Conservation (phyloP, 1,284 basidiomycete genomes). For the Boletus sp. region DNA sequence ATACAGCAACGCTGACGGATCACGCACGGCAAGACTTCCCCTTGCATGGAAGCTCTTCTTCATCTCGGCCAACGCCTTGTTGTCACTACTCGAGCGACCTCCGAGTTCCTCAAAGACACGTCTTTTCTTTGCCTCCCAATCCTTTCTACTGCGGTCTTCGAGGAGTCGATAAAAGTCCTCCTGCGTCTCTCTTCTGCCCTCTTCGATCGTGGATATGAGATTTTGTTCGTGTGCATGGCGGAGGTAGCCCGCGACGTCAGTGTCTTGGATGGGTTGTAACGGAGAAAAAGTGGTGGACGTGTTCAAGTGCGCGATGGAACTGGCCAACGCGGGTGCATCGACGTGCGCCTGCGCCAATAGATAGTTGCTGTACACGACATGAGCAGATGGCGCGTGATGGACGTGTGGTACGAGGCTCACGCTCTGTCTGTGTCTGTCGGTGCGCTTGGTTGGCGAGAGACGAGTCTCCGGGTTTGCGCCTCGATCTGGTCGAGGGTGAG, state of each 20-base stretch:
- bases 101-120: constrained; percentile 89
- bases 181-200: constrained; percentile 84
- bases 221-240: constrained; percentile 94
- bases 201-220: constrained; percentile 91
- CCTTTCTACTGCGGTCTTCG: constrained; percentile 73
- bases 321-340: constrained; percentile 80
- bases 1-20: not conserved
- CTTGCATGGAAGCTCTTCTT: constrained; percentile 65
- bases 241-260: constrained; percentile 87
- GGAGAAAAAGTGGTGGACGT: constrained; percentile 87
- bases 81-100: constrained; percentile 61
- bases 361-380: constrained; percentile 61
- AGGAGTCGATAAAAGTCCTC: constrained; percentile 83
- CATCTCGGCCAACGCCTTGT: constrained; percentile 56
- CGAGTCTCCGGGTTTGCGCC: constrained; percentile 80
- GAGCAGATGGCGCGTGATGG: constrained; percentile 7
- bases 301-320: constrained; percentile 81
- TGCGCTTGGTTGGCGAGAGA: constrained; percentile 66
- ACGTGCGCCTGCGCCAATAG: constrained; percentile 90
- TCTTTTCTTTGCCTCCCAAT: constrained; percentile 92
- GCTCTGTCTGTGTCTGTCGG: constrained; percentile 72
- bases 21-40: constrained; percentile 55
- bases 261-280: constrained; percentile 87
- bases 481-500: constrained; percentile 93
- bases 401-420: constrained; percentile 49